Evolutionary conservation across 176 grass and related monocot genomes (phyloP).

Genomic region (bread wheat (Triticum aestivum)): IWGSC_CS_RefSeq_v2.1 NC_057795.1:415570185-415570684

Average conservation of each 20-base stretch:
- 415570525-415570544: too few relatives aligned
- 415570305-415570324: conserved; percentile 83
- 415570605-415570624: not conserved
- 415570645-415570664: conserved; percentile 1
- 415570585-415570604: not conserved
- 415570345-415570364: not conserved
- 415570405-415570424: not conserved
- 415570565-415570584: too few relatives aligned
- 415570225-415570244: conserved; percentile 67
- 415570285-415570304: conserved; percentile 80
- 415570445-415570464: not conserved
- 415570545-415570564: too few relatives aligned
- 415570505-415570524: not conserved
- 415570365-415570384: not conserved
- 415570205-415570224: conserved; percentile 87
- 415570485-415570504: not conserved
- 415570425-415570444: not conserved
- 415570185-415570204: conserved; percentile 96
- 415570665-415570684: not conserved
- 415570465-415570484: conserved; percentile 16
- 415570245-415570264: conserved; percentile 70
- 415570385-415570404: not conserved
- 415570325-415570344: conserved; percentile 39
- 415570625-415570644: conserved; percentile 1
- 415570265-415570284: conserved; percentile 59